A percentile compares a stretch with the other conserved stretches of the same genome.
phyloP scores from a whole-genome alignment of 139 green algal genomes.

The Asterochloris sp. region DNA sequence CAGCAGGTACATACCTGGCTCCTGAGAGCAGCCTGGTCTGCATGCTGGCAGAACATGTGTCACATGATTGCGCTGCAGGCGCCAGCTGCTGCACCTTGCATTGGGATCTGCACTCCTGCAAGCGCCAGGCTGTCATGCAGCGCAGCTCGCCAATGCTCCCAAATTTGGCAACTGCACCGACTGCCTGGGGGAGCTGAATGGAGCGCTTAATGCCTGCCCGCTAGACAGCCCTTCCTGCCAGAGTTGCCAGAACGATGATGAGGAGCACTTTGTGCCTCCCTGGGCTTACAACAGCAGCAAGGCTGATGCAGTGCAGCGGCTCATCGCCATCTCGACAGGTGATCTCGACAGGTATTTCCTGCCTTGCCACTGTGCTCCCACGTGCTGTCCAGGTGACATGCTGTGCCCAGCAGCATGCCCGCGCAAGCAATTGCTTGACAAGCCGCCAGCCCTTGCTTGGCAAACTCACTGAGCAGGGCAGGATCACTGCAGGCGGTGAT shows the following conservation, averaged over 20 bases:
- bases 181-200: conserved; percentile 58
- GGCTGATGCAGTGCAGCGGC: conserved; percentile 19
- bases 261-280: conserved; percentile 51
- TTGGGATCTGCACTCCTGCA: too few relatives aligned
- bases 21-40: too few relatives aligned
- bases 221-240: conserved; percentile 40
- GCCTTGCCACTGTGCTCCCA: not conserved
- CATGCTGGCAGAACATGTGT: too few relatives aligned
- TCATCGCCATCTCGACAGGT: conserved; percentile 35
- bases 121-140: not conserved
- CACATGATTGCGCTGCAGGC: too few relatives aligned
- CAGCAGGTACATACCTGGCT: too few relatives aligned
- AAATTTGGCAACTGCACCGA: conserved; percentile 39
- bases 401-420: not conserved
- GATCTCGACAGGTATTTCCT: not conserved
- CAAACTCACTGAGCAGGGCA: too few relatives aligned
- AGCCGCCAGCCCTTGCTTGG: too few relatives aligned
- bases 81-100: too few relatives aligned
- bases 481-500: not conserved
- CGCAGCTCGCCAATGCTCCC: conserved; percentile 15
- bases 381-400: not conserved
- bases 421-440: not conserved
- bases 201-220: conserved; percentile 48
- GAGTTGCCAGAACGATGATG: conserved; percentile 53
- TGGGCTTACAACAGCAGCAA: conserved; percentile 28